These are phyloP conservation scores for Astraeus odoratus DNA, from an alignment of 768 basidiomycete species.

Conservation along the genomic window DNA sequence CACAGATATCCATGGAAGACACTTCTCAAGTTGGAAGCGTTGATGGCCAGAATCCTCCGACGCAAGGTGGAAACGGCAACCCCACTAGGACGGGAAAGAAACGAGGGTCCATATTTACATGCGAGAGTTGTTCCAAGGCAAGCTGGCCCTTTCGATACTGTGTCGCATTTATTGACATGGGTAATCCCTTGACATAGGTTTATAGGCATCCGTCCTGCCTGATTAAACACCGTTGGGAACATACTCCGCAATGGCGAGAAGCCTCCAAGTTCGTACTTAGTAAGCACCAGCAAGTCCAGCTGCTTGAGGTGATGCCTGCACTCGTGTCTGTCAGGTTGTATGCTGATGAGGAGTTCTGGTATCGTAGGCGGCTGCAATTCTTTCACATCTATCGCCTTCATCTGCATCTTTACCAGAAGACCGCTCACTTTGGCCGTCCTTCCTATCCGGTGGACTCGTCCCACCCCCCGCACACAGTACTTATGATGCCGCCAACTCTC, in stretches of 20 bases:
- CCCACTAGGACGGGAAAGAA: slow-evolving; percentile 51
- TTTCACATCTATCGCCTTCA: slow-evolving; percentile 74
- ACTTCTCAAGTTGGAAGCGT: slow-evolving; percentile 9
- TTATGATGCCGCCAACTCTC: neutral
- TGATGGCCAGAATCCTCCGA: slow-evolving; percentile 12
- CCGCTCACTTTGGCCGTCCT: slow-evolving; percentile 87
- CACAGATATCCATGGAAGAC: slow-evolving; percentile 1
- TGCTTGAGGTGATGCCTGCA: slow-evolving; percentile 64
- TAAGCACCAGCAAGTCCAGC: slow-evolving; percentile 96
- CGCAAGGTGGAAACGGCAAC: slow-evolving; percentile 10
- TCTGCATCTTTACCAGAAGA: slow-evolving; percentile 83
- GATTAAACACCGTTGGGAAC: slow-evolving; percentile 98
- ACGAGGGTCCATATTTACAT: slow-evolving; percentile 80
- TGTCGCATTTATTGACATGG: slow-evolving; percentile 3
- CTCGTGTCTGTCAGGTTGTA: neutral
- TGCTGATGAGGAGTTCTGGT: slow-evolving; percentile 8
- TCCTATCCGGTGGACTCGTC: slow-evolving; percentile 63
- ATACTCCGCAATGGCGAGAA: slow-evolving; percentile 93
- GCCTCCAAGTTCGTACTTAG: slow-evolving; percentile 84
- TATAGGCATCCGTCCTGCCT: slow-evolving; percentile 92
- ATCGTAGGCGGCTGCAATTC: slow-evolving; percentile 90
- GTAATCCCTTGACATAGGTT: slow-evolving; percentile 37
- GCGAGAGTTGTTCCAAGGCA: slow-evolving; percentile 96
- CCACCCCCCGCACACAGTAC: slow-evolving; percentile 38
- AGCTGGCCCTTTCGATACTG: slow-evolving; percentile 20